A percentile compares a stretch with the other conserved stretches of the same genome.
phyloP scores from a whole-genome alignment of 176 grass and related monocot species.

The Canna indica region DNA sequence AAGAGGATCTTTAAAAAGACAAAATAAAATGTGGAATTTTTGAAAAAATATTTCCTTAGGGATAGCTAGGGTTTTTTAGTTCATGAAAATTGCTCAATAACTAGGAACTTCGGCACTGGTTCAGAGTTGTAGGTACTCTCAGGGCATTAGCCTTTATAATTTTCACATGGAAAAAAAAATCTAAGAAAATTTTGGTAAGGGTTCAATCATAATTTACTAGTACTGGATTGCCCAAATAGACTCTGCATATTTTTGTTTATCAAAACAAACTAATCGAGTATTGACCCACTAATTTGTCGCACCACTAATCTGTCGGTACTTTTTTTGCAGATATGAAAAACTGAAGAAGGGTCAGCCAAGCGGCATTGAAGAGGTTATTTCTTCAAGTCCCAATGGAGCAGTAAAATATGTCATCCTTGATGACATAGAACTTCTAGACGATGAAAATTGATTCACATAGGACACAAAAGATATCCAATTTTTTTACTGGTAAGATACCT shows the following conservation, averaged over 20 bases:
- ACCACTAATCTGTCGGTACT: constrained; percentile 14
- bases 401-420: constrained; percentile 94
- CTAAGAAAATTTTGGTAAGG: not conserved
- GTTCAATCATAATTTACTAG: not conserved
- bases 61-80: not conserved
- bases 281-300: constrained; percentile 9
- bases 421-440: constrained; percentile 44
- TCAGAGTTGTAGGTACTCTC: not conserved
- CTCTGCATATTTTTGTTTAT: not conserved
- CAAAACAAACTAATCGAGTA: not conserved
- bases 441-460: constrained; percentile 9
- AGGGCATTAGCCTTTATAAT: not conserved
- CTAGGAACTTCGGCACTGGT: not conserved
- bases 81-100: not conserved
- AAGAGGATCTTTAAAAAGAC: too few relatives aligned
- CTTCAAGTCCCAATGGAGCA: constrained; percentile 44
- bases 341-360: constrained; percentile 46
- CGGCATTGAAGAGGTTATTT: constrained; percentile 39
- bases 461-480: not conserved
- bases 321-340: constrained; percentile 75
- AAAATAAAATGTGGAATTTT: too few relatives aligned
- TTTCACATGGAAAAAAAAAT: not conserved
- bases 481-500: not conserved
- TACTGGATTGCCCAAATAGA: not conserved
- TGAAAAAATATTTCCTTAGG: too few relatives aligned